Base-by-base conservation (phyloP, 257 asterid genomes). In the Lithospermum erythrorhizon region DNA sequence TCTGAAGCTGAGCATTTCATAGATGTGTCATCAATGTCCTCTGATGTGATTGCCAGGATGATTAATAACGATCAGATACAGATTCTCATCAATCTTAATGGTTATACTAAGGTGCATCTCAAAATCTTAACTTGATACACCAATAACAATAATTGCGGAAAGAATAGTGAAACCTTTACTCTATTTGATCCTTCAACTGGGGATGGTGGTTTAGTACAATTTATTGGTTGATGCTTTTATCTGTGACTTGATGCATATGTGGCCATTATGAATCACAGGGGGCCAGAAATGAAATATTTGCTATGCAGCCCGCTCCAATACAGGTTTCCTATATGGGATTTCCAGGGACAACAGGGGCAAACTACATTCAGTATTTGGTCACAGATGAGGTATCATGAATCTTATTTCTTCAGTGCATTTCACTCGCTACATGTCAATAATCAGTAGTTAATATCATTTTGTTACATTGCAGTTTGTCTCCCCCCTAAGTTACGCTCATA, bases 271-370 rank as follows among this genome's bases (percentile, higher is more conserved):
- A 63, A 52, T 62, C 65, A 62, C 77, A 93, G 99, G 99, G 99
- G n/a, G 99, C 97, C 25, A 83, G 99, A 76, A 93, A 93, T 71
- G 99, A 93, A 79, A 82, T 93, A 77, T 93, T 93, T 78, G 90
- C 99, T 64, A 89, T 93, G 97, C 94, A 86, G 73, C 99, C 99
- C 45, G 97, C 99, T 70, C 99, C 99, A 21, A 85, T 93, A 80
- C 99, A 93, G 83, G 97, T 93, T 70, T 93, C 99, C 22, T 93
- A 93, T 64, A 93, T 93, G 99, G 99, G 99, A 61, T 93, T 93
- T 71, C 99, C 99, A 22, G 99, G 99, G 69, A 93, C 99, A 61
- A 93, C 97, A 0, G 99, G 99, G 74, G 99, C 99, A 13, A 59
- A 69, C 67, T 93, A 93, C 76, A 89, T 93, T 69, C 85, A 93